Evolutionary conservation across 768 basidiomycete species (phyloP), one percentile per base, ranked within the genome.

Genomic region (Psilocybe tampanensis): DNA sequence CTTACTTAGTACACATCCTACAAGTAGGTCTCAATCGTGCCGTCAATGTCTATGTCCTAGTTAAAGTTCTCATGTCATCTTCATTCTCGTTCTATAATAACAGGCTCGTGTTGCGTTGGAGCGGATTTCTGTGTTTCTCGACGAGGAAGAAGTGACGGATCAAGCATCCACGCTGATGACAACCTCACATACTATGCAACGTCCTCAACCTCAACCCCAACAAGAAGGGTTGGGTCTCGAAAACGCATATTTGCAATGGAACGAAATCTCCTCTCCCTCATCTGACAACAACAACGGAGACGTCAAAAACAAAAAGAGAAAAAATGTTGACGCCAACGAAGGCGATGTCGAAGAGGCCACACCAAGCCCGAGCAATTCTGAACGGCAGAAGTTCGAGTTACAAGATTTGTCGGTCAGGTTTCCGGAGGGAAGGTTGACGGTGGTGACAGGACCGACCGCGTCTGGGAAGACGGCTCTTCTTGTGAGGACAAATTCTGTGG

Each of bases 401-500:
- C 71, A 70, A 49, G 86, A 94, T 66, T 73, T 94, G 32, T 76
- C 77, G 26, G 73, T 95, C 36, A 68, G 74, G 47, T 94, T 95
- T 74, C 92, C 93, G 0, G 80, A 86, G 29, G 85, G 88, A 7
- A 68, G 85, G 67, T 71, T 95, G 18, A 84, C 89, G 0, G 72
- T 94, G 8, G 76, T 94, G 50, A 88, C 87, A 18, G 89, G 89
- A 1, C 89, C 91, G 0, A 93, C 91, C 2, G 92, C 90, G 2
- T 85, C 85, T 42, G 92, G 92, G 1, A 95, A 95, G 75, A 91
- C 88, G 0, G 90, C 92, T 0, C 70, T 93, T 2, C 76, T 94
- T 53, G 86, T 86, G 60, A 41, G 47, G 22, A 18, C n/a, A n/a
- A n/a, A n/a, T n/a, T n/a, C n/a, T n/a, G n/a, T n/a, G n/a, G n/a